phyloP scores from a whole-genome alignment of 805 yeast species.

The Metschnikowia peoriensis region DNA sequence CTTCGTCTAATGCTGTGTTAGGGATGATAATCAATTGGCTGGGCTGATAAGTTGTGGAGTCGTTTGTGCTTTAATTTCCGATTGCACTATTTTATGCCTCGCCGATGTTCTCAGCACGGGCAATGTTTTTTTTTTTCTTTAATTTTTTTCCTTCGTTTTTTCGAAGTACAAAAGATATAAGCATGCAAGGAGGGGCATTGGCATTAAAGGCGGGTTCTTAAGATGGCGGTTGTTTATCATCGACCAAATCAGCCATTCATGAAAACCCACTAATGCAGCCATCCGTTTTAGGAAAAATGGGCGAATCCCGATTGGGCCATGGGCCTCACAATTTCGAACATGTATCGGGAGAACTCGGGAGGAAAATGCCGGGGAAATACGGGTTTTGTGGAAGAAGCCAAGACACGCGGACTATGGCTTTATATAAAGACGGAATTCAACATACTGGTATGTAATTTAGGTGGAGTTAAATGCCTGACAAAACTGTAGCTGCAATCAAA shows the following conservation, averaged over 20 bases:
- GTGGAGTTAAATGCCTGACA: slow-evolving; percentile 7
- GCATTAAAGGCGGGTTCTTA: not conserved
- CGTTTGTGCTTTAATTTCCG: not conserved
- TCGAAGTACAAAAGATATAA: not conserved
- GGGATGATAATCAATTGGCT: too few relatives aligned
- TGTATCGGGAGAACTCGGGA: not conserved
- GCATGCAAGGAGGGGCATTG: too few relatives aligned
- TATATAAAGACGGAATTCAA: not conserved
- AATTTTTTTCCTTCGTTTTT: too few relatives aligned
- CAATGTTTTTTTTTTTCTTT: not conserved
- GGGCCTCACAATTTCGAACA: not conserved
- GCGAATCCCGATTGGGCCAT: slow-evolving; percentile 22
- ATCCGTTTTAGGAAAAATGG: slow-evolving; percentile 22
- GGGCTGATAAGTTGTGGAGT: too few relatives aligned
- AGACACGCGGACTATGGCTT: not conserved
- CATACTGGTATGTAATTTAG: slow-evolving; percentile 5
- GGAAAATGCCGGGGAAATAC: not conserved
- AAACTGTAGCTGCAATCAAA: slow-evolving; percentile 15
- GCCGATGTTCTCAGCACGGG: slow-evolving; percentile 1
- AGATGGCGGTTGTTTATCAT: not conserved
- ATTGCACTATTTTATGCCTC: not conserved
- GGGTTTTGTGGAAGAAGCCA: not conserved
- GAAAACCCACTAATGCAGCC: slow-evolving; percentile 8
- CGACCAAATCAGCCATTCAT: not conserved
- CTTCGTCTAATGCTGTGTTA: too few relatives aligned